A percentile compares a stretch with the other conserved stretches of the same genome.
Conservation (phyloP, 495 filamentous ascomycete genomes). For the Lepraria neglecta region DNA sequence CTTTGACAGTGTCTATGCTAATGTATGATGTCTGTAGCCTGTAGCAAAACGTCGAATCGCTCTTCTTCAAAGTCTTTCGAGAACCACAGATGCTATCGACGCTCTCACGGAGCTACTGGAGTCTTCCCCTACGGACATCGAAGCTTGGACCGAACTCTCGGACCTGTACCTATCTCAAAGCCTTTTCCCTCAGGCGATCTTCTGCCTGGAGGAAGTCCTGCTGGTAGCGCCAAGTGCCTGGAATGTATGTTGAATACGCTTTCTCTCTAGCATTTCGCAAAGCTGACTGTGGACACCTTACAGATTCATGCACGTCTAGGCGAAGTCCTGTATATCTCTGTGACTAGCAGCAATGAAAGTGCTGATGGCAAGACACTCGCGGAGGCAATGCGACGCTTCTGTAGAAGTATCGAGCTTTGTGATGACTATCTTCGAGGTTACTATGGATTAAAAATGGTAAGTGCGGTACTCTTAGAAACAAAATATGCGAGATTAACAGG, state of each 20-base stretch:
- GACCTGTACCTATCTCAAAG: constrained; percentile 76
- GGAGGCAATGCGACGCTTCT: constrained; percentile 75
- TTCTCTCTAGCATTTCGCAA: constrained; percentile 10
- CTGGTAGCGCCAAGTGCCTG: constrained; percentile 87
- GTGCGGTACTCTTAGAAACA: constrained; percentile 26
- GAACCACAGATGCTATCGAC: constrained; percentile 63
- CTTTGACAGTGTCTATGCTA: constrained; percentile 4
- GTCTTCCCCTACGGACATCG: constrained; percentile 80
- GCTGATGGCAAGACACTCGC: constrained; percentile 47
- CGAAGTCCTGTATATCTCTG: constrained; percentile 69
- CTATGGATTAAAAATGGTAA: constrained; percentile 80
- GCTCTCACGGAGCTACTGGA: constrained; percentile 69
- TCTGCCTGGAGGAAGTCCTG: constrained; percentile 83
- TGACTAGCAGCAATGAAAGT: constrained; percentile 38
- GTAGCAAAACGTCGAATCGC: constrained; percentile 81
- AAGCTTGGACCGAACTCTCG: constrained; percentile 88
- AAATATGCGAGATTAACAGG: constrained; percentile 2
- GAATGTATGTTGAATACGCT: constrained; percentile 56
- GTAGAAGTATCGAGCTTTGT: constrained; percentile 86
- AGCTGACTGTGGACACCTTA: constrained; percentile 24
- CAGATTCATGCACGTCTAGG: constrained; percentile 84
- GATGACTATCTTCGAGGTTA: constrained; percentile 86
- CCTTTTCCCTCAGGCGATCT: constrained; percentile 73
- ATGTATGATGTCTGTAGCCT: constrained; percentile 46
- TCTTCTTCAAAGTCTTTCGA: constrained; percentile 64